Evolutionary conservation across 2,329 filamentous ascomycete species (phyloP).

Genomic region (Aspergillus pseudoviridinutans): DNA sequence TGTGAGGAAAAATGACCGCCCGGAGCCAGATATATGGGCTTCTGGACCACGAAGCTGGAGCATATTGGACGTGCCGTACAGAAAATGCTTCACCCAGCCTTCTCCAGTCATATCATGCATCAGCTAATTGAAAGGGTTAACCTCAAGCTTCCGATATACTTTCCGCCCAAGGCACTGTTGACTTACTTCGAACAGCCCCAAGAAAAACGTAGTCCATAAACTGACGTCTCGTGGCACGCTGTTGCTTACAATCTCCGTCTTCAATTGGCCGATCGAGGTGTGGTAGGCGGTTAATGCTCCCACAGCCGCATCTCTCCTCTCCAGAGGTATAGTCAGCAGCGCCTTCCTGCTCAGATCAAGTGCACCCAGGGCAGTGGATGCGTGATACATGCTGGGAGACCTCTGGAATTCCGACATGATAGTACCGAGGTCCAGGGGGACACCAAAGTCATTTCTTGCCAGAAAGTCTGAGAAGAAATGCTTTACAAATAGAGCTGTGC

Average conservation of each 20-base stretch:
- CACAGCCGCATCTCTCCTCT: background rate
- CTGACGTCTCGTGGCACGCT: background rate
- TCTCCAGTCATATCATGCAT: background rate
- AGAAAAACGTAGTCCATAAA: background rate
- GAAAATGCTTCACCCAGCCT: background rate
- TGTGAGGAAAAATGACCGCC: background rate
- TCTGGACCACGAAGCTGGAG: background rate
- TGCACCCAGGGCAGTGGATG: background rate
- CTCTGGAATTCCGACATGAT: background rate
- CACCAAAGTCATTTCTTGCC: background rate
- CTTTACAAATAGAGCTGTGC: background rate
- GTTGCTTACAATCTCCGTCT: background rate
- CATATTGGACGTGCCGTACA: background rate
- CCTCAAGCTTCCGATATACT: background rate
- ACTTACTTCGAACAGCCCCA: background rate
- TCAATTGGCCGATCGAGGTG: background rate
- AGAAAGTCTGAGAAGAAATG: background rate
- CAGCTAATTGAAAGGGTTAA: background rate
- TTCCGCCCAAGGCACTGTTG: background rate
- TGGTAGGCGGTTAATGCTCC: background rate
- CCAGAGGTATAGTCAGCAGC: background rate
- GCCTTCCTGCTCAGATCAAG: background rate
- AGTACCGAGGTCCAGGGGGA: background rate
- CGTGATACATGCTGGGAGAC: background rate
- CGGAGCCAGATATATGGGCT: background rate